Evolutionary conservation across 2,329 filamentous ascomycete species (phyloP).

Genomic region (Alternaria dauci): DNA sequence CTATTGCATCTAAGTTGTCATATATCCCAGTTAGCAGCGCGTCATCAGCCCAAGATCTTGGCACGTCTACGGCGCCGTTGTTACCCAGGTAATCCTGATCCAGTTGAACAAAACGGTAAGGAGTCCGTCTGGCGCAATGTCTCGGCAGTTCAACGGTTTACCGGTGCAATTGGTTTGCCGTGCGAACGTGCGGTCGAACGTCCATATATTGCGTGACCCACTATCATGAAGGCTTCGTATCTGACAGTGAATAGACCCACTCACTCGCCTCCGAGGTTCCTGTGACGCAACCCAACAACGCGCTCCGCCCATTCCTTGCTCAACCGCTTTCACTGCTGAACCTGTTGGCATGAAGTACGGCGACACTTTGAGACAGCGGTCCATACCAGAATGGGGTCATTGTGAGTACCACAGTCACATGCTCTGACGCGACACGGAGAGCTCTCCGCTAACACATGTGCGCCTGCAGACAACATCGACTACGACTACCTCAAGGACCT

Average conservation of each 20-base stretch:
- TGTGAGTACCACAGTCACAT: slow-evolving; percentile 59
- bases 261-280: slow-evolving; percentile 10
- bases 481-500: slow-evolving; percentile 87
- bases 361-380: slow-evolving; percentile 75
- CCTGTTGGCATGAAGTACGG: slow-evolving; percentile 74
- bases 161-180: slow-evolving; percentile 7
- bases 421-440: background rate
- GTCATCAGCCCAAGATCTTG: background rate
- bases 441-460: slow-evolving; percentile 23
- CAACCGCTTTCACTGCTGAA: slow-evolving; percentile 5
- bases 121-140: slow-evolving; percentile 12
- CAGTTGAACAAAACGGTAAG: slow-evolving; percentile 24
- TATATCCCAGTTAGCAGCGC: slow-evolving; percentile 13
- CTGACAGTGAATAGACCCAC: slow-evolving; percentile 21
- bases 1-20: background rate
- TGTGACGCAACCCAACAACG: slow-evolving; percentile 19
- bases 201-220: background rate
- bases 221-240: slow-evolving; percentile 19
- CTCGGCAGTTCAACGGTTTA: slow-evolving; percentile 11
- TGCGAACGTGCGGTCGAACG: background rate
- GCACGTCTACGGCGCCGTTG: background rate
- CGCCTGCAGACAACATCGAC: slow-evolving; percentile 77
- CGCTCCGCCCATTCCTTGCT: background rate
- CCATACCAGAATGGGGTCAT: slow-evolving; percentile 82
- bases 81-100: background rate